phyloP scores from a whole-genome alignment of 1,284 basidiomycete genomes.

The Leccinum laetum region DNA sequence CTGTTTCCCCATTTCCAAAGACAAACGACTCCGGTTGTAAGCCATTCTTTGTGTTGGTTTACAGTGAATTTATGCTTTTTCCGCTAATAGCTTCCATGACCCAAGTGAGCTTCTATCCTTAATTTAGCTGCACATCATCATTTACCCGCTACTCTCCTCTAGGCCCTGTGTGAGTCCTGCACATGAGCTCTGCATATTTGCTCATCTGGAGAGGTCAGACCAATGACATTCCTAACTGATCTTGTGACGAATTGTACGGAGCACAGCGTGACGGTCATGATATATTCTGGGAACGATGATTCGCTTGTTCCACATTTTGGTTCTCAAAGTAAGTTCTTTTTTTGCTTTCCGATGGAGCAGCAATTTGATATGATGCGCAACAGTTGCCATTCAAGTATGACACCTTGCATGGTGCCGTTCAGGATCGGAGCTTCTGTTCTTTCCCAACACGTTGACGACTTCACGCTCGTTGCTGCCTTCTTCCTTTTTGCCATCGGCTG shows the following conservation, averaged over 20 bases:
- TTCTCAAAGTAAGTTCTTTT: too few species aligned
- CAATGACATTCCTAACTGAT: slow-evolving; percentile 20
- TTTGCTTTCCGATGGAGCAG: too few species aligned
- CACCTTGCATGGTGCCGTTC: not conserved
- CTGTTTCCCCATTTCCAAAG: not conserved
- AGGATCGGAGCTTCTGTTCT: slow-evolving; percentile 81
- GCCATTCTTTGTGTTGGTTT: slow-evolving; percentile 10
- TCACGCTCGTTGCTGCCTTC: slow-evolving; percentile 87
- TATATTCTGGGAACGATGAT: too few species aligned
- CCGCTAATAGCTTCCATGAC: slow-evolving; percentile 31
- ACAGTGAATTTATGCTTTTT: slow-evolving; percentile 5
- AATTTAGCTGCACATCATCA: not conserved
- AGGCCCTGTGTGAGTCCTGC: slow-evolving; percentile 49
- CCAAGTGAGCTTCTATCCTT: slow-evolving; percentile 39
- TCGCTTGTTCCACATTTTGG: too few species aligned
- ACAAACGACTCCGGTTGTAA: slow-evolving; percentile 25
- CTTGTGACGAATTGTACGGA: too few species aligned
- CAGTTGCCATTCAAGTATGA: too few species aligned
- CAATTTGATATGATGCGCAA: too few species aligned
- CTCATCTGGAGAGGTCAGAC: slow-evolving; percentile 36
- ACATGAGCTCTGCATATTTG: not conserved
- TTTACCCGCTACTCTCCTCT: slow-evolving; percentile 5
- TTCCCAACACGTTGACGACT: slow-evolving; percentile 81
- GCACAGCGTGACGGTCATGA: too few species aligned
- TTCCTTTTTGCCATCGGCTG: slow-evolving; percentile 85